Evolutionary conservation across 1,139 yeast species (phyloP), one percentile per base, ranked within the genome.

Genomic region (Diutina ranongensis): DNA sequence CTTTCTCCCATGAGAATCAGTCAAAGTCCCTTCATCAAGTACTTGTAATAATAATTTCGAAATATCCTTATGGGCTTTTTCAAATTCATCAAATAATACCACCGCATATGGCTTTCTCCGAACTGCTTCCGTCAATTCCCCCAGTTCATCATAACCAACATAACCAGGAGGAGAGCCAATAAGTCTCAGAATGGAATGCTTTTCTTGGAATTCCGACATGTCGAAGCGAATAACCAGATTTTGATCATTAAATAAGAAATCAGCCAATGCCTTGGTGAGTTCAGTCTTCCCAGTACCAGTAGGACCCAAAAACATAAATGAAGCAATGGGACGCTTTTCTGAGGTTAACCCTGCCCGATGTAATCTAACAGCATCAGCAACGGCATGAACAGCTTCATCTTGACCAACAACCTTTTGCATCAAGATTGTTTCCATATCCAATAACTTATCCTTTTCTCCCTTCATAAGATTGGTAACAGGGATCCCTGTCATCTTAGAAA

Each of bases 281-380:
- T 89, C 97, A 0, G 98, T 92, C 63, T 92, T 92, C 65, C 98
- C 98, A 0, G 97, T 89, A 65, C 98, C 98, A 0, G 97, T 89
- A 38, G 97, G 97, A 18, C 98, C 98, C 53, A 92, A 69, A 62
- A 92, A 92, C 82, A 92, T 82, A 61, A 92, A 92, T 47, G 95
- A 84, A 1, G 97, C 97, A 57, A 89, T 89, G 2, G 98, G 98
- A 50, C 97, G 76, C 62, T 84, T 84, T 51, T 87, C 95, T 60
- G 86, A 83, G 3, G 97, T 89, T 48, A 92, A 74, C 0, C 98
- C 98, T 1, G 98, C 98, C 56, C 98, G 76, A 61, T 92, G 97
- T 50, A 92, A 71, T 60, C 97, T 81, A 10, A 92, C 97, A 1
- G 98, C 97, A 63, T 89, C 95, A 0, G 96, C 73, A 45, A 92